These are phyloP conservation scores for Yarrowia hollandica DNA, from an alignment of 805 yeast genomes.

Conservation along the genomic window DNA sequence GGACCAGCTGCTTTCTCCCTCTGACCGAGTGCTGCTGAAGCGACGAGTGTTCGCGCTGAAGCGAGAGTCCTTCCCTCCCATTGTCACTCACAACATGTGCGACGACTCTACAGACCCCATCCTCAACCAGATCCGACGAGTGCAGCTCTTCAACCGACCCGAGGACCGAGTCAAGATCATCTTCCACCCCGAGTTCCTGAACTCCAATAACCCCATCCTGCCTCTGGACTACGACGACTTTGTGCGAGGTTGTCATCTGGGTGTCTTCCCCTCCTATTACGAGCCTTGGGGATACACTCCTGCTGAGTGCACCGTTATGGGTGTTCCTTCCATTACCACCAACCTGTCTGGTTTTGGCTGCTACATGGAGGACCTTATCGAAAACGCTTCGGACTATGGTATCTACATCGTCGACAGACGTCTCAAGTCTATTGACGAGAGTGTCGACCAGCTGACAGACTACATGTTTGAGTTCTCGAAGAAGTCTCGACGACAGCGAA, in stretches of 20 bases:
- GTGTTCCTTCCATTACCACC: slow-evolving; percentile 96
- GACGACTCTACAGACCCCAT: slow-evolving; percentile 92
- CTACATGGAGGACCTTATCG: slow-evolving; percentile 96
- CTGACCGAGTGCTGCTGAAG: slow-evolving; percentile 85
- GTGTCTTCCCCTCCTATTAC: slow-evolving; percentile 97
- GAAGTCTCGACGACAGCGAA: slow-evolving; percentile 93
- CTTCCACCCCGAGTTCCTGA: slow-evolving; percentile 96
- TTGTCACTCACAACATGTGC: slow-evolving; percentile 94
- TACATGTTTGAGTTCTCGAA: slow-evolving; percentile 85
- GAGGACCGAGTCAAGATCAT: slow-evolving; percentile 91
- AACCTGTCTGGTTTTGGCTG: slow-evolving; percentile 97
- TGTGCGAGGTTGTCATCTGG: slow-evolving; percentile 96
- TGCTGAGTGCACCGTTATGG: slow-evolving; percentile 99
- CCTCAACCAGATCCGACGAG: slow-evolving; percentile 85
- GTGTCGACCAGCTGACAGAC: slow-evolving; percentile 83
- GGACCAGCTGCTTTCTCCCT: slow-evolving; percentile 78
- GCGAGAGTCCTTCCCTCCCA: slow-evolving; percentile 87
- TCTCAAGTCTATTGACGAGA: slow-evolving; percentile 86
- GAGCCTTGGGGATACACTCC: slow-evolving; percentile 99
- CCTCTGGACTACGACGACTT: slow-evolving; percentile 95
- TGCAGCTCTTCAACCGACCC: slow-evolving; percentile 83
- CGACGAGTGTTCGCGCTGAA: slow-evolving; percentile 91
- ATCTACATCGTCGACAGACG: slow-evolving; percentile 96
- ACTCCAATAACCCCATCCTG: slow-evolving; percentile 90
- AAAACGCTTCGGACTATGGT: slow-evolving; percentile 92